phyloP scores from a whole-genome alignment of 495 filamentous ascomycete genomes.

The Xylaria sp. region DNA sequence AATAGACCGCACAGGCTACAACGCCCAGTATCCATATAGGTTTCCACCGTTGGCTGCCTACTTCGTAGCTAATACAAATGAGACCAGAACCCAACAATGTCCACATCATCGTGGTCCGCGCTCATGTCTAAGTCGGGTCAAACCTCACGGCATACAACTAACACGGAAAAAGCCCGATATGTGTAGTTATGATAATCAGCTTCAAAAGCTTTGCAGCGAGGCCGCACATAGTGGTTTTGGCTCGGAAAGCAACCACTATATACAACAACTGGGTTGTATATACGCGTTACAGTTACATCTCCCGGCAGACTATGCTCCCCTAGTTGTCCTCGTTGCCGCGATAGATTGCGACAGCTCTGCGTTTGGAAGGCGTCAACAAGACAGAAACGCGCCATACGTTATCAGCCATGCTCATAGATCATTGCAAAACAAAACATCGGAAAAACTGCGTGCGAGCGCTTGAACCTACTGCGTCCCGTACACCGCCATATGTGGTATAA shows the following conservation, averaged over 20 bases:
- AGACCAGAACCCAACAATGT: neutral
- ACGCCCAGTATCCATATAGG: no score
- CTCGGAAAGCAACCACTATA: constrained; percentile 8
- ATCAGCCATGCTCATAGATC: constrained; percentile 24
- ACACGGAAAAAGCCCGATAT: neutral
- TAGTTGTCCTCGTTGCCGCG: constrained; percentile 9
- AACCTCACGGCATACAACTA: neutral
- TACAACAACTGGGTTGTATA: constrained; percentile 18
- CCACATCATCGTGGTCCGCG: neutral
- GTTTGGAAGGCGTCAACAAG: constrained; percentile 12
- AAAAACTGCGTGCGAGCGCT: constrained; percentile 17
- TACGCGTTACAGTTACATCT: constrained; percentile 22
- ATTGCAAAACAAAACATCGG: constrained; percentile 22
- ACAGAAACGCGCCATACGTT: constrained; percentile 20
- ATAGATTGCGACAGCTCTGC: constrained; percentile 15
- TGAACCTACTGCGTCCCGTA: constrained; percentile 17
- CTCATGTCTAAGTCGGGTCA: neutral
- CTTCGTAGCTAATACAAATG: neutral
- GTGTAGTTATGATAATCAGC: neutral
- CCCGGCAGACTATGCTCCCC: constrained; percentile 12
- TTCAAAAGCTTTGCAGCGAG: neutral
- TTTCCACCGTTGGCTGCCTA: neutral
- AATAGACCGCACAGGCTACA: neutral
- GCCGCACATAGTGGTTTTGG: neutral
- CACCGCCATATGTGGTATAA: constrained; percentile 28